Base-by-base conservation (phyloP, 169 alveolate genomes). In the Neospora caninum region DNA sequence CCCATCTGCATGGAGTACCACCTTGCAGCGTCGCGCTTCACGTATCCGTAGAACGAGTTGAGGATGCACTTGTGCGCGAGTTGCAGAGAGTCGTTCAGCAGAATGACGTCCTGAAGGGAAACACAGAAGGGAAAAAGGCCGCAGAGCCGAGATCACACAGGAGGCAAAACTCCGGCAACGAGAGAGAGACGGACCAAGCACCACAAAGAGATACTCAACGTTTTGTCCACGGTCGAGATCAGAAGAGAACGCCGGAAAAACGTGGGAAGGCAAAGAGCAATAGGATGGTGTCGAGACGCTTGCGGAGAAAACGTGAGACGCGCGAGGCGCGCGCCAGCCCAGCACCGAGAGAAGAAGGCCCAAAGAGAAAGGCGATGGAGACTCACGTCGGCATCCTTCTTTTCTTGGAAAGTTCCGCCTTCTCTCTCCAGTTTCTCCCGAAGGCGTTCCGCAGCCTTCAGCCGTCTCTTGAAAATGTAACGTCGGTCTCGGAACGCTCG, bases 1-100 rank as follows among this genome's bases (percentile, higher is more conserved):
- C 99, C 99, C 99, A 99, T 99, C 97, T 99, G 99, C 99, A 99
- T 99, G 16, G 99, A 98, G 96, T 98, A 99, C 99, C 99, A 99
- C 54, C 99, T 96, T 45, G 99, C 99, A 0, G 99, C 99, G 96
- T 98, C 99, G 92, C 99, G 98, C 99, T 99, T 99, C 58, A 99
- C 99, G 67, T 96, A 94, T 34, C 99, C 99, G 95, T 99, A 99
- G 96, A 99, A 99, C 70, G 99, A 98, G 97, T 99, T 99, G 88
- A 99, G 96, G 73, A 99, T 99, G 94, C 99, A 99, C 95, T 99
- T 99, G 97, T 99, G 99, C 29, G 99, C 99, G 92, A 99, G 96
- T 96, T 99, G 99, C 39, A 99, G 97, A 22, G 99, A 98, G 95
- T 99, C 99, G 97, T 98, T 98, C 88, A 99, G 95, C 92, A 97